Evolutionary conservation across 2,329 filamentous ascomycete genomes (phyloP).

Genomic region (Cladosporium sp.): DNA sequence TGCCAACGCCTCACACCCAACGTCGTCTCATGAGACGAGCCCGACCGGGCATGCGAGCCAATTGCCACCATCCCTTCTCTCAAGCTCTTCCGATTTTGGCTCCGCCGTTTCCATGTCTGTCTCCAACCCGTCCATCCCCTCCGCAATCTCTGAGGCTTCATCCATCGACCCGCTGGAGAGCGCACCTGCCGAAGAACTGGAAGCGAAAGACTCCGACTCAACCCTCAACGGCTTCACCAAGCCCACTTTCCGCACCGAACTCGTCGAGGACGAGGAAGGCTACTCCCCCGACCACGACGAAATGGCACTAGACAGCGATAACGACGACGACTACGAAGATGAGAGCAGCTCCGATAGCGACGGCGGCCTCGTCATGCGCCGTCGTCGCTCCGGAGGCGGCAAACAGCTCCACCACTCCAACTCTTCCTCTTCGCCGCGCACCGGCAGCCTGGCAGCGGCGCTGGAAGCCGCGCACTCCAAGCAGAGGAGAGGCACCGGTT

Average conservation of each 20-base stretch:
- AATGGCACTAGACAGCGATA: conserved; percentile 42
- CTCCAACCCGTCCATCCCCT: conserved; percentile 54
- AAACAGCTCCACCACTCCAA: conserved; percentile 2
- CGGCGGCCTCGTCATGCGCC: conserved; percentile 41
- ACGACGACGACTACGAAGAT: conserved; percentile 39
- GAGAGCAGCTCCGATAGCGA: conserved; percentile 42
- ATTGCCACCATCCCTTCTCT: conserved; percentile 36
- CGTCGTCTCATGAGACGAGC: conserved; percentile 42
- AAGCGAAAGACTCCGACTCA: conserved; percentile 40
- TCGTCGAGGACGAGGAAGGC: conserved; percentile 33
- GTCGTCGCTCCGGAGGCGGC: conserved; percentile 30
- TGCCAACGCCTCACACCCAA: conserved; percentile 26
- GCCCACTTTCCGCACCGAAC: conserved; percentile 13
- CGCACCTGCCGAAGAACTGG: conserved; percentile 27
- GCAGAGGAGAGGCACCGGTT: conserved; percentile 33
- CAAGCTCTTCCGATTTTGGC: conserved; percentile 51
- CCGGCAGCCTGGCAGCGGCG: conserved; percentile 15
- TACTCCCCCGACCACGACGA: conserved; percentile 41
- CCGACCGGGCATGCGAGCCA: conserved; percentile 36
- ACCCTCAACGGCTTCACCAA: conserved; percentile 36
- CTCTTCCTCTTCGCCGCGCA: conserved; percentile 10
- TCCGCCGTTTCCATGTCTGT: conserved; percentile 51
- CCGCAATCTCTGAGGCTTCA: conserved; percentile 50
- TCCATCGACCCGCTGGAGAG: conserved; percentile 40
- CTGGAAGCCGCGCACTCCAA: conserved; percentile 23